Evolutionary conservation across 345 rosid genomes (phyloP), one percentile per base, ranked within the genome.

Genomic region (Eucalyptus cloeziana): DNA sequence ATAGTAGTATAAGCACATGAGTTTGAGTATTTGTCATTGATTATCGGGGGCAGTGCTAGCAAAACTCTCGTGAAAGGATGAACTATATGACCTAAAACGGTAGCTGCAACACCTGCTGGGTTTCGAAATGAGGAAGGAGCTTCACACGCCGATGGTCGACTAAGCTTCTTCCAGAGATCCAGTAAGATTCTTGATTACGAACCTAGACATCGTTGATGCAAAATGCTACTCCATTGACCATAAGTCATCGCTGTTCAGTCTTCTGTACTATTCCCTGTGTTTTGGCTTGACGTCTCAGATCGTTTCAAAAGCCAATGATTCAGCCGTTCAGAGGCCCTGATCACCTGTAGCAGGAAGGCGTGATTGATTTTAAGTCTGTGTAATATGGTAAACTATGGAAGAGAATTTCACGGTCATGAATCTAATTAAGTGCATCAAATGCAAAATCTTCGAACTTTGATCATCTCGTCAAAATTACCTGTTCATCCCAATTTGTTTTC

Each of bases 401-500:
- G 17, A 5, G 43, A 43, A 21, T 54, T 51, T 54, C 47, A 37
- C 30, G 45, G 45, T 40, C 30, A 40, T 6, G 85, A 21, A 76
- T 76, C 85, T 40, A 76, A 40, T 22, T 9, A 10, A 83, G 37
- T 37, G 19, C 30, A 2, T 7, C 27, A 6, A 11, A 17, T 37
- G 51, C 14, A 81, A 49, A 8, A 22, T 40, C 45, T 81, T 83
- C 2, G n/a, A 86, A 37, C 83, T 76, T 76, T 76, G 85, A 76
- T 40, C 47, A 37, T 37, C 45, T 71, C 4, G 27, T 33, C 15
- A 6, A 50, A 25, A 22, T 45, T n/a, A 90, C 91, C 91, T 90
- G 91, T 58, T 90, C 91, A 88, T 88, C 88, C 91, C 91, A 90
- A 88, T 90, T 47, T 31, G 91, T 90, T 71, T 45, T 90, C 91